Evolutionary conservation across 2,329 filamentous ascomycete genomes (phyloP).

Genomic region (Botrytis porri): DNA sequence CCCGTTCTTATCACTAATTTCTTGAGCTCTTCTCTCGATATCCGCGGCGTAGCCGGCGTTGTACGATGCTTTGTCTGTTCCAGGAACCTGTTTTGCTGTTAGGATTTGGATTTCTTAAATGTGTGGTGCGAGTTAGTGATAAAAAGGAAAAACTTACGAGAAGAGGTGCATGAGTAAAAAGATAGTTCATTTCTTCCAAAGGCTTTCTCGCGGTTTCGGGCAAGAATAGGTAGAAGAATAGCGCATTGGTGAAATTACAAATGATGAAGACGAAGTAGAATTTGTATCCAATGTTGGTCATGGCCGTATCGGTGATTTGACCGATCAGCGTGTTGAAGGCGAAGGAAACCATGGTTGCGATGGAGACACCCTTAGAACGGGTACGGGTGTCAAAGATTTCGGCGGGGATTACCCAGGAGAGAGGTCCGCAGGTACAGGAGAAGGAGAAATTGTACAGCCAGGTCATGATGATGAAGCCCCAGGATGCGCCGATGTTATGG

Average conservation of each 20-base stretch:
- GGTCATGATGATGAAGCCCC: slow-evolving; percentile 66
- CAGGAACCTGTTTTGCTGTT: slow-evolving; percentile 43
- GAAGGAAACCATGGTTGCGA: slow-evolving; percentile 70
- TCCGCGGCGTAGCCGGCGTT: slow-evolving; percentile 47
- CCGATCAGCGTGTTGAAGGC: slow-evolving; percentile 77
- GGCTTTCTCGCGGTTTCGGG: slow-evolving; percentile 64
- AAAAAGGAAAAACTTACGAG: slow-evolving; percentile 41
- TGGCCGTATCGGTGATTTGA: slow-evolving; percentile 59
- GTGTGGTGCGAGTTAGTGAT: neutral
- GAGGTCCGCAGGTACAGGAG: slow-evolving; percentile 65
- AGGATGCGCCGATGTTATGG: slow-evolving; percentile 54
- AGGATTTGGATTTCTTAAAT: neutral
- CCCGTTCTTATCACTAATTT: slow-evolving; percentile 52
- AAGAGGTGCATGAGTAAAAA: slow-evolving; percentile 51
- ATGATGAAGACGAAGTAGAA: slow-evolving; percentile 59
- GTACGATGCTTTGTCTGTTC: slow-evolving; percentile 53
- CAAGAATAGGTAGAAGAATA: slow-evolving; percentile 66
- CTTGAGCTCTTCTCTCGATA: slow-evolving; percentile 55
- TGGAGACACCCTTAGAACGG: slow-evolving; percentile 69
- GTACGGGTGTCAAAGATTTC: slow-evolving; percentile 78
- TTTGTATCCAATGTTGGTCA: slow-evolving; percentile 46
- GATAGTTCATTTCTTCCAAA: slow-evolving; percentile 50
- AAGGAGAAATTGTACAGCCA: slow-evolving; percentile 82
- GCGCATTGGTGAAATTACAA: slow-evolving; percentile 65
- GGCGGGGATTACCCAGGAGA: slow-evolving; percentile 48